phyloP scores from a whole-genome alignment of 2,329 filamentous ascomycete species.

The Aaosphaeria pasadenensis region DNA sequence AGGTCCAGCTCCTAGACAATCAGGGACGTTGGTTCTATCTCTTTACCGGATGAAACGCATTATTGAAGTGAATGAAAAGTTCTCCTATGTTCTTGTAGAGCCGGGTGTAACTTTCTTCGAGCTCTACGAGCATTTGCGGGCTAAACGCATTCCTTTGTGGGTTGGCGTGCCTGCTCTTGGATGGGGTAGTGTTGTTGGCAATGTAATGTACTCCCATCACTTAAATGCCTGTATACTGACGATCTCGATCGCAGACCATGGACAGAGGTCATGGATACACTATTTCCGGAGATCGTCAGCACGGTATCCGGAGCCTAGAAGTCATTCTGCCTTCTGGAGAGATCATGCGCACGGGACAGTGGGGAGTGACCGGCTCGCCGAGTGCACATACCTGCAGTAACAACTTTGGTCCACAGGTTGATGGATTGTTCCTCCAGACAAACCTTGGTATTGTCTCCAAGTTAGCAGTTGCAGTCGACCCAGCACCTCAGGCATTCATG shows the following conservation, averaged over 20 bases:
- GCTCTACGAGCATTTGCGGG: neutral
- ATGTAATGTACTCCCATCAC: neutral
- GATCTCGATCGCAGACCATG: neutral
- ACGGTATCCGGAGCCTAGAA: neutral
- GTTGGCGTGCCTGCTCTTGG: neutral
- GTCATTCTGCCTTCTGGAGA: neutral
- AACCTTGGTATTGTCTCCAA: neutral
- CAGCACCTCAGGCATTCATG: neutral
- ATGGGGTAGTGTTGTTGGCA: neutral
- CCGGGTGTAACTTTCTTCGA: neutral
- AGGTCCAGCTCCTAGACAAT: neutral
- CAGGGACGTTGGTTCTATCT: neutral
- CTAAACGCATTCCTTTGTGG: neutral
- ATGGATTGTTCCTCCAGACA: neutral
- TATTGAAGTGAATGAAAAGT: neutral
- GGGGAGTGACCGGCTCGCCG: neutral
- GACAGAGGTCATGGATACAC: neutral
- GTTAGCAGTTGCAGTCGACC: neutral
- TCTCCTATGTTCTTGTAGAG: neutral
- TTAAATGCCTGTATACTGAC: neutral
- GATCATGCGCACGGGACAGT: neutral
- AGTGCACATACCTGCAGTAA: neutral
- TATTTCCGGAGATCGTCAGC: neutral
- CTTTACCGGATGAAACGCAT: neutral
- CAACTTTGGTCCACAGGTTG: neutral